Evolutionary conservation across 2,329 filamentous ascomycete species (phyloP).

Genomic region (Nectriaceae sp.): DNA sequence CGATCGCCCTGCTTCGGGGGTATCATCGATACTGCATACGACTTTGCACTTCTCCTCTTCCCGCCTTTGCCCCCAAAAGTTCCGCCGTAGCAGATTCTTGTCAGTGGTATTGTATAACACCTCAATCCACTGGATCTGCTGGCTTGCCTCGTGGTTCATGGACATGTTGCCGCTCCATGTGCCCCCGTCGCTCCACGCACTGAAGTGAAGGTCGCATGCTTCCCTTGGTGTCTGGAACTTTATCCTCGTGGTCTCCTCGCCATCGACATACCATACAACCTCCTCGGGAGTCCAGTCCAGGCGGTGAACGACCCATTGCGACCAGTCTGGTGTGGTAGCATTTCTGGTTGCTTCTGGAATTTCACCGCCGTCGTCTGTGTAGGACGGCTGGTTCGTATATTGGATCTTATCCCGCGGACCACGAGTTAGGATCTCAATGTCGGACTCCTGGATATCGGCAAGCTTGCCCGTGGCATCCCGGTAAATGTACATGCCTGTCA

Average conservation of each 20-base stretch:
- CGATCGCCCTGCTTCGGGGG: conserved; percentile 25
- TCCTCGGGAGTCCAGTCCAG: conserved; percentile 59
- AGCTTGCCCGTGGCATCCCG: conserved; percentile 35
- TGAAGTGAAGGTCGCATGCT: conserved; percentile 55
- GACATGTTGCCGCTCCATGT: conserved; percentile 62
- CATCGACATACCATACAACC: conserved; percentile 59
- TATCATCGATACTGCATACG: conserved; percentile 38
- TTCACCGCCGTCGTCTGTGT: conserved; percentile 45
- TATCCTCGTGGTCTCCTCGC: conserved; percentile 51
- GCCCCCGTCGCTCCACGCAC: conserved; percentile 63
- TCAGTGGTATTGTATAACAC: conserved; percentile 54
- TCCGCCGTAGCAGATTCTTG: conserved; percentile 23
- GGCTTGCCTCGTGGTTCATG: conserved; percentile 47
- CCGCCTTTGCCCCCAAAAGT: conserved; percentile 32
- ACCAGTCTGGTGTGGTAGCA: conserved; percentile 52
- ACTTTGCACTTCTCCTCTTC: conserved; percentile 21
- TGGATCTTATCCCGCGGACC: conserved; percentile 47
- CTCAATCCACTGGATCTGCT: conserved; percentile 66
- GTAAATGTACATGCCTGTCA: conserved; percentile 57
- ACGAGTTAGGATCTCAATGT: conserved; percentile 54
- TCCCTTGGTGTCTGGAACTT: conserved; percentile 57
- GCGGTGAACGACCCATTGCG: conserved; percentile 59
- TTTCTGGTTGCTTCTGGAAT: conserved; percentile 50
- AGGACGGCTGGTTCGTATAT: conserved; percentile 63
- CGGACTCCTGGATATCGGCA: conserved; percentile 49